Conservation (phyloP, 352 stramenopile species). For the Globisporangium alternatum region DNA sequence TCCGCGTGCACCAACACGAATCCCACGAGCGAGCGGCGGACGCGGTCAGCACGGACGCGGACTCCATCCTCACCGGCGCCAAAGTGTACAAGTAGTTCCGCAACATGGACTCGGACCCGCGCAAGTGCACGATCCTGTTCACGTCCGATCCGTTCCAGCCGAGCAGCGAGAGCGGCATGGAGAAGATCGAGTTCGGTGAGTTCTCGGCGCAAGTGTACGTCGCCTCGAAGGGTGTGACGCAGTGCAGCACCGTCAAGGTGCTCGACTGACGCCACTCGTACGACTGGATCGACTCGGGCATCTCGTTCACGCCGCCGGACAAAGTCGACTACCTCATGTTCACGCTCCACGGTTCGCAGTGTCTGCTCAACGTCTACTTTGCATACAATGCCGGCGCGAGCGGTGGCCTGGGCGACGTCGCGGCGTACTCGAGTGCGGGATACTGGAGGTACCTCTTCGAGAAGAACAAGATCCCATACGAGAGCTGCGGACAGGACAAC, state of each 20-base stretch:
- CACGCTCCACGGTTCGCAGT: not conserved
- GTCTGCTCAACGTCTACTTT: not conserved
- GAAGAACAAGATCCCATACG: not conserved
- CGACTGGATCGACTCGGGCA: not conserved
- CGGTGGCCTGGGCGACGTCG: not conserved
- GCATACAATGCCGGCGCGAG: not conserved
- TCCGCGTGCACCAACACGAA: not conserved
- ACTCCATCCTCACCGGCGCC: not conserved
- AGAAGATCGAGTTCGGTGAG: not conserved
- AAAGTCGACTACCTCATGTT: not conserved
- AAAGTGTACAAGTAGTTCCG: not conserved
- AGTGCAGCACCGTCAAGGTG: not conserved
- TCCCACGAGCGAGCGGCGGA: not conserved
- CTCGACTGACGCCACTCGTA: not conserved
- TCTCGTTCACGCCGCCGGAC: not conserved
- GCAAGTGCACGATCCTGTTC: not conserved
- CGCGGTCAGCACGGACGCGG: too few species aligned
- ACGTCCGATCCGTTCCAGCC: not conserved
- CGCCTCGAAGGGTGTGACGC: not conserved
- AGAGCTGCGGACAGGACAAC: not conserved
- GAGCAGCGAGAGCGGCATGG: not conserved
- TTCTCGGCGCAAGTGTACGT: not conserved
- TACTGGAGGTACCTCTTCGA: not conserved
- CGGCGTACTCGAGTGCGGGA: not conserved
- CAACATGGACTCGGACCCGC: not conserved